Base-by-base conservation (phyloP, 139 green algal species). In the Chlamydomonas applanata region DNA sequence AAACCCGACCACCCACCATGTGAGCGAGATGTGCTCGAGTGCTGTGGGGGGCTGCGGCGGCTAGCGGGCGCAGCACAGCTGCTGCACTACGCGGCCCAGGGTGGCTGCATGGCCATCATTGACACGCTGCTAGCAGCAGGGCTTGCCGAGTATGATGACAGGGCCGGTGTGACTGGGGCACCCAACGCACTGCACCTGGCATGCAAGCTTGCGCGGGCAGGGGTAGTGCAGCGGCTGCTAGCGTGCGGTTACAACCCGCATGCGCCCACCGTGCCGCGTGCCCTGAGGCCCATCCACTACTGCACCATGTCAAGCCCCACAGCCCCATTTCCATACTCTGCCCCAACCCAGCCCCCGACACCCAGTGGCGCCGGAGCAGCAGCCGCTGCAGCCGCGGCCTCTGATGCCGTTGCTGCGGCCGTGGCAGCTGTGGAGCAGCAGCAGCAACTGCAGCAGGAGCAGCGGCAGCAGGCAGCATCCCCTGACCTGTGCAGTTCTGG, bases 41-140 rank as follows among this genome's bases (percentile, higher is more conserved):
- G 40, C 40, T 49, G 40, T 49, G 40, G 40, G 7, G 40, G 40
- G 40, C 40, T 49, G 40, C 40, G 40, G 40, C 40, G 40, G 40
- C 40, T 49, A 11, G 40, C 40, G 7, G 40, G 40, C 40, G 40
- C 40, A 19, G 40, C 40, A 11, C 40, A 49, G n/a, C 32, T 78
- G 30, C 72, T 78, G 25, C 72, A 78, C n/a, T 78, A 78, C 33
- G 61, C 72, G 16, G 72, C 71, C 45, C 61, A 78, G 33, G 72
- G 72, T 13, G 72, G 32, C 5, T 45, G 53, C 61, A n/a, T 66
- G 16, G 7, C 17, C 4, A 72, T 78, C 61, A 56, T 78, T 16
- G 4, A 30, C 5, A 61, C 11, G 22, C 61, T 78, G 45, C 45
- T 78, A 17, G 46, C 45, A 29, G 62, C 61, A 22, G 60, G 60